Base-by-base conservation (phyloP, 768 basidiomycete genomes). In the Boletus edulis region DNA sequence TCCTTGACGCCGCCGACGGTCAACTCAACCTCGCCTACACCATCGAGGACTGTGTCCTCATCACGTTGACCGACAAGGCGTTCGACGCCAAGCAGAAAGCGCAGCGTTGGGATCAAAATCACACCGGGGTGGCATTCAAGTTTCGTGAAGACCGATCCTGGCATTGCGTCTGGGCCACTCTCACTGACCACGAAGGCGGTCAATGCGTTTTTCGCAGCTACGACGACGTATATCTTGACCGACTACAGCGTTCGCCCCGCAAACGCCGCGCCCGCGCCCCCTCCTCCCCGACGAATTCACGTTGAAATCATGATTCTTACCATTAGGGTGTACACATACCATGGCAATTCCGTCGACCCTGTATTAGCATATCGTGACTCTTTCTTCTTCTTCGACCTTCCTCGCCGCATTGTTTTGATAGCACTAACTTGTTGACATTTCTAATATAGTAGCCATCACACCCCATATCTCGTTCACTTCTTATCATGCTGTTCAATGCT, bases 161-260 rank as follows among this genome's bases (percentile, higher is more conserved):
- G 84, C 81, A 84, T 54, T 85, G 82, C 67, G 76, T 86, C 35
- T 86, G 81, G 82, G 84, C 83, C n/a, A 77, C 75, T 27, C 74
- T 84, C 55, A 72, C 76, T 22, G 84, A 85, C 57, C 73, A 78
- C 55, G 78, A 83, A 62, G 65, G 70, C 31, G 76, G 75, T 32
- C 66, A 54, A 32, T 82, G 79, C 60, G 62, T 77, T 31, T 85
- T 83, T 63, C 76, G 81, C 58, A 84, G 77, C 63, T 86, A 81
- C 66, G 76, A 80, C 55, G 84, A 85, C 58, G 81, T 84, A 20
- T 84, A 83, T 62, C 68, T 85, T 42, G 75, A 81, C 49, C 68
- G 66, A 49, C 67, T 81, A 41, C 74, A 76, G 35, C 74, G 73
- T 34, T 74, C 75, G 3, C 72, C 77, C 43, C 74, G 71, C 51